These are phyloP conservation scores for Pseudogymnoascus sp. DNA, from an alignment of 2,329 filamentous ascomycete species.

Conservation along the genomic window DNA sequence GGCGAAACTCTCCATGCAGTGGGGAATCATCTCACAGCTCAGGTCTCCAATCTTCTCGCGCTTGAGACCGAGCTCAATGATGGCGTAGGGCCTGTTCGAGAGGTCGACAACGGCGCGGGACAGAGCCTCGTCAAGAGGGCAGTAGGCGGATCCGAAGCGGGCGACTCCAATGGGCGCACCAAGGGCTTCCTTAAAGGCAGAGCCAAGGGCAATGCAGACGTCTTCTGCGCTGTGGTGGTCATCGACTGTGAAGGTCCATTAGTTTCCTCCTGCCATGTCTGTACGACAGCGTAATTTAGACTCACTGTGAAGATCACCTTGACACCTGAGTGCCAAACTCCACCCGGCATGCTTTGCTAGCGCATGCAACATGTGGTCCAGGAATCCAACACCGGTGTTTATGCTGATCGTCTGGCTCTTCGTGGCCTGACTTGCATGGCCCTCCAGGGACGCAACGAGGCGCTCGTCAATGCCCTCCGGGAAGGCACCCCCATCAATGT, in stretches of 20 bases:
- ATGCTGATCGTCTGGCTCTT: slow-evolving; percentile 79
- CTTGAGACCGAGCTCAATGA: slow-evolving; percentile 75
- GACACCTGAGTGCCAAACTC: slow-evolving; percentile 75
- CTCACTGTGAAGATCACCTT: slow-evolving; percentile 85
- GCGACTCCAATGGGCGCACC: slow-evolving; percentile 72
- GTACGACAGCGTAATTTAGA: slow-evolving; percentile 19
- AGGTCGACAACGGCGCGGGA: slow-evolving; percentile 91
- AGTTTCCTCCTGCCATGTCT: not conserved
- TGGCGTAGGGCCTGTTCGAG: slow-evolving; percentile 79
- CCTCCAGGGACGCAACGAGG: slow-evolving; percentile 42
- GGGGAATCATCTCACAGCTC: slow-evolving; percentile 93
- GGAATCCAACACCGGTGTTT: slow-evolving; percentile 90
- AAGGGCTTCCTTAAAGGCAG: slow-evolving; percentile 74
- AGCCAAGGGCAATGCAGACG: slow-evolving; percentile 81
- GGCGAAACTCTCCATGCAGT: slow-evolving; percentile 90
- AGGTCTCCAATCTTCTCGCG: slow-evolving; percentile 91
- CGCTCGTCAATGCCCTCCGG: slow-evolving; percentile 53
- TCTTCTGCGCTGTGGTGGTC: slow-evolving; percentile 99
- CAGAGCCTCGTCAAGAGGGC: slow-evolving; percentile 89
- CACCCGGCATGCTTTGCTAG: slow-evolving; percentile 93
- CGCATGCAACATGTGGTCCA: slow-evolving; percentile 98
- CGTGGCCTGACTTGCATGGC: slow-evolving; percentile 77
- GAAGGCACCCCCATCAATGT: slow-evolving; percentile 81
- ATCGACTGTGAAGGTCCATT: slow-evolving; percentile 55
- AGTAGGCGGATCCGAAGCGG: slow-evolving; percentile 86